phyloP scores from a whole-genome alignment of 768 basidiomycete genomes.

The Lactifluus piperatus region DNA sequence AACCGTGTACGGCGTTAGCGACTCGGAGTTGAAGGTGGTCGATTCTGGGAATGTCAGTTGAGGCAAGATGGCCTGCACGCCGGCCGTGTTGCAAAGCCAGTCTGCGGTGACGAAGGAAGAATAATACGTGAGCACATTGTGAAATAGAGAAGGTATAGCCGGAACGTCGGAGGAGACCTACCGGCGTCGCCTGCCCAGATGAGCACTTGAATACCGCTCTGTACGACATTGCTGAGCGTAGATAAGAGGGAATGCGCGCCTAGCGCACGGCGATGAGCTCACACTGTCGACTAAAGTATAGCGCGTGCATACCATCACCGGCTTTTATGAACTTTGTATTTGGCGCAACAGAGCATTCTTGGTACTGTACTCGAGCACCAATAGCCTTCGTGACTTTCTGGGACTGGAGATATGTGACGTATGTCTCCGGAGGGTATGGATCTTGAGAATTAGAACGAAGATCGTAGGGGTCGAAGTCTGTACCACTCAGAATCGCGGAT shows the following conservation, averaged over 20 bases:
- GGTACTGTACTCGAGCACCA: slow-evolving; percentile 32
- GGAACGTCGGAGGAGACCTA: slow-evolving; percentile 2
- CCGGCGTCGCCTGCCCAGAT: slow-evolving; percentile 37
- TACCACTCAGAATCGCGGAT: slow-evolving; percentile 33
- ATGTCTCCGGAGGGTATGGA: slow-evolving; percentile 32
- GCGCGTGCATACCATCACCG: slow-evolving; percentile 37
- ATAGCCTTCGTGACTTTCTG: slow-evolving; percentile 26
- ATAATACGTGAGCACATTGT: slow-evolving; percentile 30
- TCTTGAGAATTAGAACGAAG: slow-evolving; percentile 30
- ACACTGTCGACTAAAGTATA: slow-evolving; percentile 4
- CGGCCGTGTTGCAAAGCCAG: slow-evolving; percentile 38
- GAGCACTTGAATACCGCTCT: slow-evolving; percentile 33
- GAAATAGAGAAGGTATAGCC: not conserved
- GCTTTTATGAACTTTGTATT: slow-evolving; percentile 32
- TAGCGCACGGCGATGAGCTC: slow-evolving; percentile 25
- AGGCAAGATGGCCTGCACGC: slow-evolving; percentile 42
- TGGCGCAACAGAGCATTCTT: slow-evolving; percentile 29
- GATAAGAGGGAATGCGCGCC: not conserved
- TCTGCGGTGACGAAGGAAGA: slow-evolving; percentile 29
- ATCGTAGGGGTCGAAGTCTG: slow-evolving; percentile 41
- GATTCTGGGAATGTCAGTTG: slow-evolving; percentile 30
- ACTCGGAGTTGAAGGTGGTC: slow-evolving; percentile 29
- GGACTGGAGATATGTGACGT: slow-evolving; percentile 20
- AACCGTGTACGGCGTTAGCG: slow-evolving; percentile 36
- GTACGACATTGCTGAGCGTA: not conserved